A percentile compares a stretch with the other conserved stretches of the same genome.
phyloP scores from a whole-genome alignment of 768 basidiomycete genomes.

The Suillus alpinus region DNA sequence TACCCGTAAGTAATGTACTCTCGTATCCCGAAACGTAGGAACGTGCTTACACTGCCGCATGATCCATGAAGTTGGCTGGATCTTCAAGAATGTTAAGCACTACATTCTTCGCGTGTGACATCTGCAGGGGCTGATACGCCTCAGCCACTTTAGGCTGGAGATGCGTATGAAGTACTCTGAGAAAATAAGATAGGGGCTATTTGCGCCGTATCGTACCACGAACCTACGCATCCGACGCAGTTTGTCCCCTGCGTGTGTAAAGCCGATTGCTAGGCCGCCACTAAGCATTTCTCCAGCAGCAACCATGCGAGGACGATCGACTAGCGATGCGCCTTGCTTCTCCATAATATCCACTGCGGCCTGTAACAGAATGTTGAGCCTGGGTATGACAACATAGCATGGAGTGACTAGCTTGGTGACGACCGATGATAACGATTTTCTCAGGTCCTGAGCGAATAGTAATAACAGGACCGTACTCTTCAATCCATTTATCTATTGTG shows the following conservation, averaged over 20 bases:
- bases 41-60: conserved; percentile 33
- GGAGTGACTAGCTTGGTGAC: conserved; percentile 16
- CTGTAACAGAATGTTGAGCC: conserved; percentile 14
- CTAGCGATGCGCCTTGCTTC: conserved; percentile 46
- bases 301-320: conserved; percentile 47
- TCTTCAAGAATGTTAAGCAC: conserved; percentile 16
- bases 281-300: conserved; percentile 50
- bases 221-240: conserved; percentile 56
- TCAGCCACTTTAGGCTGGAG: conserved; percentile 45
- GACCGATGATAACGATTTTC: conserved; percentile 24
- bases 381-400: background rate
- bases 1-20: conserved; percentile 10
- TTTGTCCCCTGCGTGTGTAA: conserved; percentile 46
- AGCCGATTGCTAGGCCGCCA: conserved; percentile 53
- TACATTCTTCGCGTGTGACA: conserved; percentile 22
- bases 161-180: conserved; percentile 50
- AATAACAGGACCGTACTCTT: conserved; percentile 23
- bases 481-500: conserved; percentile 17
- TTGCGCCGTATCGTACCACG: background rate
- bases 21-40: conserved; percentile 15
- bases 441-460: conserved; percentile 19
- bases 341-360: conserved; percentile 58
- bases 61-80: conserved; percentile 22
- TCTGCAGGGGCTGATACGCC: conserved; percentile 42
- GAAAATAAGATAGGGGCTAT: background rate